A percentile compares a stretch with the other conserved stretches of the same genome.
Conservation (phyloP, 805 yeast genomes). For the Candida lessepsii region DNA sequence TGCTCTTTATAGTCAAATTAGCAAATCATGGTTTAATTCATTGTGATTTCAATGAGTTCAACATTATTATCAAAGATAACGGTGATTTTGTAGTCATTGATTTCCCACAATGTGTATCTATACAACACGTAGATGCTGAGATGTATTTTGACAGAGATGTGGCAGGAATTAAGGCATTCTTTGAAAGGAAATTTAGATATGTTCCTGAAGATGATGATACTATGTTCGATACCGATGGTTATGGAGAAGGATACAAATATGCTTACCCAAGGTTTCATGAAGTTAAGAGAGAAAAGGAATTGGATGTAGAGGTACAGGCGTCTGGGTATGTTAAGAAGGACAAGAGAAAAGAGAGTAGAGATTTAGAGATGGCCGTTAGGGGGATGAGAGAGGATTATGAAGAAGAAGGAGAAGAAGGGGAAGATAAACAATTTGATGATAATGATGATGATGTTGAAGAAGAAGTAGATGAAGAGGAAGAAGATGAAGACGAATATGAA, state of each 20-base stretch:
- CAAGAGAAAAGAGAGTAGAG: constrained; percentile 33
- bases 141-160: constrained; percentile 90
- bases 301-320: constrained; percentile 88
- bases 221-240: constrained; percentile 77
- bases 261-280: constrained; percentile 81
- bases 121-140: constrained; percentile 86
- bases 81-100: constrained; percentile 88
- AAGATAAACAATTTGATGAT: constrained; percentile 24
- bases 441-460: constrained; percentile 26
- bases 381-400: constrained; percentile 49
- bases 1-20: constrained; percentile 80
- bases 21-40: constrained; percentile 91
- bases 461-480: constrained; percentile 36
- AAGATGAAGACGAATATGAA: constrained; percentile 46
- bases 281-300: constrained; percentile 59
- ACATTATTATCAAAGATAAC: constrained; percentile 76
- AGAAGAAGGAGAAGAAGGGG: background rate
- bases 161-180: constrained; percentile 81
- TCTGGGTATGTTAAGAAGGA: constrained; percentile 68
- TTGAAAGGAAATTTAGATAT: constrained; percentile 73
- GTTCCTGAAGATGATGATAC: constrained; percentile 64
- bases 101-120: constrained; percentile 97
- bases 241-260: constrained; percentile 73
- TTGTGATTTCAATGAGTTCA: constrained; percentile 97
- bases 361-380: constrained; percentile 74